Percentiles rank a stretch among this genome's conserved stretches.
Conservation (phyloP, 768 basidiomycete species). For the Mycena capillaripes region DNA sequence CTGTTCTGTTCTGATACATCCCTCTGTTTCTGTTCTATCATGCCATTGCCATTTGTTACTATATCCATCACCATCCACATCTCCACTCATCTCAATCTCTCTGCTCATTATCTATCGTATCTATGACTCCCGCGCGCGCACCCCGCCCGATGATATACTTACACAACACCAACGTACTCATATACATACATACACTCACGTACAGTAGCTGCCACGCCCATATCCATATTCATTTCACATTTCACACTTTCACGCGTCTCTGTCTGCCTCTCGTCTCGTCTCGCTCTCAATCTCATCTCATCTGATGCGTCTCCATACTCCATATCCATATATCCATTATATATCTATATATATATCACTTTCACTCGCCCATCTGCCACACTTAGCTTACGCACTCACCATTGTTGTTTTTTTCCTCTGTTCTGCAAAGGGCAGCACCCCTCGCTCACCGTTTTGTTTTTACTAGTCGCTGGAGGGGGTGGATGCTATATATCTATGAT, state of each 20-base stretch:
- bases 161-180: not conserved
- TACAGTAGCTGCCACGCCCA: conserved; percentile 12
- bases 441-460: conserved; percentile 14
- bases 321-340: conserved; percentile 12
- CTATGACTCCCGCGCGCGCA: conserved; percentile 1
- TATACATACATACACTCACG: conserved; percentile 23
- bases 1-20: not conserved
- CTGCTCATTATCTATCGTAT: conserved; percentile 16
- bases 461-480: conserved; percentile 27
- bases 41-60: conserved; percentile 28
- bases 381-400: conserved; percentile 9
- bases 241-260: not conserved
- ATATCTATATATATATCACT: conserved; percentile 6
- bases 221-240: conserved; percentile 9
- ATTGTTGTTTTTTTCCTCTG: not conserved
- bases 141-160: conserved; percentile 14
- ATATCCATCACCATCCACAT: conserved; percentile 22
- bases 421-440: not conserved
- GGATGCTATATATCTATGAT: conserved; percentile 10
- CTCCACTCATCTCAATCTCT: not conserved
- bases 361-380: not conserved
- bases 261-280: conserved; percentile 9
- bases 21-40: not conserved
- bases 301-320: not conserved
- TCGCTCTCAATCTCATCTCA: conserved; percentile 15